Percentiles rank a stretch among this genome's conserved stretches.
These are phyloP conservation scores for Tolypocladium cylindrosporum DNA, from an alignment of 2,329 filamentous ascomycete species.

Conservation along the genomic window DNA sequence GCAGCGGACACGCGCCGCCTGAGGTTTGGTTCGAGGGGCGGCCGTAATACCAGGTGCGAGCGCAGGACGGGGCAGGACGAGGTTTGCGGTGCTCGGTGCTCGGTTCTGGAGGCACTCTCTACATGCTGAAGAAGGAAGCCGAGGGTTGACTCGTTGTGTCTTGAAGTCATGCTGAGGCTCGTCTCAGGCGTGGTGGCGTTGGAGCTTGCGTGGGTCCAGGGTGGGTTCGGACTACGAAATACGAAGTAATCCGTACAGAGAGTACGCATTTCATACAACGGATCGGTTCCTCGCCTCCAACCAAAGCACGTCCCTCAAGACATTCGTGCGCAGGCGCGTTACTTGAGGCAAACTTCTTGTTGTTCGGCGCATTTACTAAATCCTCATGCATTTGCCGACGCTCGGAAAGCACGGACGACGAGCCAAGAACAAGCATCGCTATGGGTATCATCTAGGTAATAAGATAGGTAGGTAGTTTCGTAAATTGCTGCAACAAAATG, in stretches of 20 bases:
- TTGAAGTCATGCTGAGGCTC: background rate
- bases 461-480: background rate
- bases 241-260: too few relatives aligned
- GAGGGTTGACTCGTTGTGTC: background rate
- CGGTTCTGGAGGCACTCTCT: background rate
- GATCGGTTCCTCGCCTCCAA: too few relatives aligned
- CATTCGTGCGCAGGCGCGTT: background rate
- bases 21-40: background rate
- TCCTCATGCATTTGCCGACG: background rate
- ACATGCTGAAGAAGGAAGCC: background rate
- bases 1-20: background rate
- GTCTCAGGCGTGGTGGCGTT: background rate
- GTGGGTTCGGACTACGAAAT: background rate
- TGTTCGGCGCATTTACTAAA: background rate
- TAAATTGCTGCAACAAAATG: background rate
- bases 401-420: background rate
- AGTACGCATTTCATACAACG: too few relatives aligned
- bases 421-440: background rate
- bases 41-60: background rate
- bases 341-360: too few relatives aligned
- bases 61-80: background rate
- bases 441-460: background rate
- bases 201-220: background rate
- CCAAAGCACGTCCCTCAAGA: too few relatives aligned
- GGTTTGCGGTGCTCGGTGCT: background rate